These are phyloP conservation scores for Citropsis articulata DNA, from an alignment of 345 rosid species.

Conservation along the genomic window DNA sequence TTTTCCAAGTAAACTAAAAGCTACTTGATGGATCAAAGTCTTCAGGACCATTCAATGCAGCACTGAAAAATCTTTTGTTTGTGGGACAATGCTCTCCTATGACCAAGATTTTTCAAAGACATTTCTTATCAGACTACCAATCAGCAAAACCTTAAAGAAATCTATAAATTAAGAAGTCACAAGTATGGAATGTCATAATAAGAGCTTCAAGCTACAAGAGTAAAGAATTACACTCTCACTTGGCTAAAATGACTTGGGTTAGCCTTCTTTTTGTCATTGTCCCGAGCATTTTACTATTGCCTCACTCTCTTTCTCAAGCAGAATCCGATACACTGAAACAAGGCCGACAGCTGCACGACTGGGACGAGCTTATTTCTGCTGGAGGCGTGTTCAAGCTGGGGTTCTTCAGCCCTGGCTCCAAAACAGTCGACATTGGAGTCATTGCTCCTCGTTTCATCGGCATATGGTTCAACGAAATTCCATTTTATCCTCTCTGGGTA, in stretches of 20 bases:
- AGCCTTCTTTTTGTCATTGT: conserved; percentile 2
- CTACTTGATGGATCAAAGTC: not conserved
- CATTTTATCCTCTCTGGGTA: conserved; percentile 48
- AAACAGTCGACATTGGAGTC: conserved; percentile 21
- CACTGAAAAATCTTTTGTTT: not conserved
- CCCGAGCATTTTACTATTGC: not conserved
- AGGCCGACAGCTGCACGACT: conserved; percentile 51
- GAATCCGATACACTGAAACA: conserved; percentile 33
- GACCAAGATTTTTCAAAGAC: not conserved
- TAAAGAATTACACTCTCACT: not conserved
- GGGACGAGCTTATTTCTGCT: conserved; percentile 55
- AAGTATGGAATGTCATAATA: not conserved
- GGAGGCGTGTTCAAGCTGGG: conserved; percentile 47
- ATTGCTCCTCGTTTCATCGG: conserved; percentile 50
- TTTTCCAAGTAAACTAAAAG: not conserved
- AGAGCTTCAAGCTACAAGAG: not conserved
- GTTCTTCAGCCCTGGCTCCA: conserved; percentile 49
- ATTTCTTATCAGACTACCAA: not conserved
- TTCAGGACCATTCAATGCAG: not conserved
- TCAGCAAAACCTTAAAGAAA: not conserved
- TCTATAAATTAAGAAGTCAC: not conserved
- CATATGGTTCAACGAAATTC: conserved; percentile 41
- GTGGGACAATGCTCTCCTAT: not conserved
- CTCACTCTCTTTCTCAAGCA: conserved; percentile 9
- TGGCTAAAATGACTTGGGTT: conserved; percentile 8